A percentile compares a stretch with the other conserved stretches of the same genome.
These are phyloP conservation scores for Thermothielavioides terrestris DNA, from an alignment of 495 filamentous ascomycete species.

Conservation along the genomic window DNA sequence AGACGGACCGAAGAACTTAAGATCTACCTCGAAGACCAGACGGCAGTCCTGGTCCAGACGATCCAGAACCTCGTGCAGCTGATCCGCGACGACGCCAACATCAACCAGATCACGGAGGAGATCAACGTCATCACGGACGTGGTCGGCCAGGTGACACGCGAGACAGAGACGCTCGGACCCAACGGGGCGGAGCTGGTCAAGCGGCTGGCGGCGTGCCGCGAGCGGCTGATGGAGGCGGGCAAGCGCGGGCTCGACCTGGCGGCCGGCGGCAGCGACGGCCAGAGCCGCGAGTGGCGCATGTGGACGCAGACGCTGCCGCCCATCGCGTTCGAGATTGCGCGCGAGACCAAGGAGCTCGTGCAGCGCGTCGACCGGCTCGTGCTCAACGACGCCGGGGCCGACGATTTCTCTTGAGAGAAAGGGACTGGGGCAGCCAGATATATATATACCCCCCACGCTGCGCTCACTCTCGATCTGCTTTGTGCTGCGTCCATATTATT, in stretches of 20 bases:
- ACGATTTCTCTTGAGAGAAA: slow-evolving; percentile 35
- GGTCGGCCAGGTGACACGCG: slow-evolving; percentile 58
- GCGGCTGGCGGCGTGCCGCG: slow-evolving; percentile 54
- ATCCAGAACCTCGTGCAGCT: slow-evolving; percentile 74
- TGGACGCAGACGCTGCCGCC: slow-evolving; percentile 67
- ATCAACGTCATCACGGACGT: slow-evolving; percentile 62
- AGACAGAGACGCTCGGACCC: slow-evolving; percentile 50
- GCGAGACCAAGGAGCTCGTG: slow-evolving; percentile 70
- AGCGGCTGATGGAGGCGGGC: slow-evolving; percentile 59
- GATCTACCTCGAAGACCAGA: slow-evolving; percentile 78
- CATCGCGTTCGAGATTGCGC: slow-evolving; percentile 78
- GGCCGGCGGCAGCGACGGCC: slow-evolving; percentile 35
- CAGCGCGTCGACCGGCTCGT: slow-evolving; percentile 35
- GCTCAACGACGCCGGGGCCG: slow-evolving; percentile 30
- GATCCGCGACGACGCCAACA: slow-evolving; percentile 62
- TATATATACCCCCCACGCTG: no score
- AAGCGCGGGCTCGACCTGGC: slow-evolving; percentile 51
- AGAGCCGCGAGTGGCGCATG: slow-evolving; percentile 47
- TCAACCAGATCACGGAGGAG: slow-evolving; percentile 58
- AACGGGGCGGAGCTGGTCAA: slow-evolving; percentile 54
- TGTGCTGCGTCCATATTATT: no score
- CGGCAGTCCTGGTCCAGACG: slow-evolving; percentile 66
- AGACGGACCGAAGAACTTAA: slow-evolving; percentile 62
- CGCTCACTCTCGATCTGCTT: no score
- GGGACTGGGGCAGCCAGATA: not conserved